Conservation (phyloP, 148 eudicot genomes). For the Arctostaphylos glauca region DNA sequence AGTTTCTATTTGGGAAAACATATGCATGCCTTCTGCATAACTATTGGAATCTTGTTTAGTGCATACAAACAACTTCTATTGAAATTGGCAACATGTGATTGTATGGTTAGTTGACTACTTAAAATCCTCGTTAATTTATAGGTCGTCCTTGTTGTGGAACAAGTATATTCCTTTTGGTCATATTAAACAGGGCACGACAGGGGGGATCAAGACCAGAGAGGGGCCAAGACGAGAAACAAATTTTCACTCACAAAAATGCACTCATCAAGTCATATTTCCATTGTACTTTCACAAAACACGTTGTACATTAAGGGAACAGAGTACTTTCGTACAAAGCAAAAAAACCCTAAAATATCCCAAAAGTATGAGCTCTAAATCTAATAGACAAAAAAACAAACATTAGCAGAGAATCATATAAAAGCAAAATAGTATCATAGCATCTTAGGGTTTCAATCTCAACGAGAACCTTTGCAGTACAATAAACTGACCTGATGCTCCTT, state of each 20-base stretch:
- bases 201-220: not conserved
- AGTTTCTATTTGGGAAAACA: not conserved
- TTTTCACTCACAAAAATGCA: not conserved
- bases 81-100: not conserved
- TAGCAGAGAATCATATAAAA: not conserved
- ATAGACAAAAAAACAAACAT: not conserved
- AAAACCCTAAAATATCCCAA: not conserved
- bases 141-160: not conserved
- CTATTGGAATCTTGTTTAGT: not conserved
- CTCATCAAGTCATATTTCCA: not conserved
- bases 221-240: not conserved
- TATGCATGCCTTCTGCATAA: not conserved
- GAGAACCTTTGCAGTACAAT: not conserved
- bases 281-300: not conserved
- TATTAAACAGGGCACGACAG: not conserved
- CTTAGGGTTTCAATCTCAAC: no score
- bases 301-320: not conserved
- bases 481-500: constrained; percentile 69
- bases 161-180: not conserved
- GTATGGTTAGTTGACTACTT: not conserved
- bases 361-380: not conserved
- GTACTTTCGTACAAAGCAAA: not conserved
- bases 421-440: not conserved
- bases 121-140: not conserved
- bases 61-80: not conserved